phyloP scores from a whole-genome alignment of 2,329 filamentous ascomycete genomes.

The Diplodia intermedia region DNA sequence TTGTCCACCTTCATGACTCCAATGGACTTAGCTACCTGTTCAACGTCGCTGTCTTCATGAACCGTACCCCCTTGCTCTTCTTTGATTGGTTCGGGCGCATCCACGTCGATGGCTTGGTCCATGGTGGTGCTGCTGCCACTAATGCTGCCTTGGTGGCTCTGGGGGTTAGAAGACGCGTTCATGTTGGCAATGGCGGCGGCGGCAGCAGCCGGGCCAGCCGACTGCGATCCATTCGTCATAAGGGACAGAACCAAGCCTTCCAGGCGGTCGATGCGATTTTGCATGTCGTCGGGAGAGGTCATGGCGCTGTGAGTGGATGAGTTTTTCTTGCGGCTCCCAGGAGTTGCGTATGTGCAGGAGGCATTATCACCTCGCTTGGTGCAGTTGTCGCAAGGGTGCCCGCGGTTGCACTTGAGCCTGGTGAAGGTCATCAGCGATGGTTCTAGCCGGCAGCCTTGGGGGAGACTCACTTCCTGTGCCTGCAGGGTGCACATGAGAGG shows the following conservation, averaged over 20 bases:
- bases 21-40: constrained; percentile 58
- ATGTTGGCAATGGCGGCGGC: constrained; percentile 61
- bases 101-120: constrained; percentile 59
- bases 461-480: constrained; percentile 79
- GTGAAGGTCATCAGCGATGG: constrained; percentile 35
- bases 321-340: constrained; percentile 74
- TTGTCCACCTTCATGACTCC: constrained; percentile 62
- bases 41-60: constrained; percentile 67
- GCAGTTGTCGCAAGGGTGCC: constrained; percentile 91
- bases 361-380: constrained; percentile 81
- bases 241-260: constrained; percentile 90
- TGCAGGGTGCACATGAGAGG: constrained; percentile 87
- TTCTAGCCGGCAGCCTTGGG: constrained; percentile 21
- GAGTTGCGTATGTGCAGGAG: constrained; percentile 82
- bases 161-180: constrained; percentile 40
- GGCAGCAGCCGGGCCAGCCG: constrained; percentile 65
- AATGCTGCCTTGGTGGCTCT: constrained; percentile 44
- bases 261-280: constrained; percentile 94
- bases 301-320: constrained; percentile 60
- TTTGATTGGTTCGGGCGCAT: constrained; percentile 63
- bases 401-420: constrained; percentile 89
- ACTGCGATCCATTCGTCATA: constrained; percentile 85
- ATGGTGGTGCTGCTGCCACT: constrained; percentile 45
- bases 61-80: constrained; percentile 56
- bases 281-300: constrained; percentile 89